Base-by-base conservation (phyloP, 1,284 basidiomycete species). In the Ceratobasidium sp. region DNA sequence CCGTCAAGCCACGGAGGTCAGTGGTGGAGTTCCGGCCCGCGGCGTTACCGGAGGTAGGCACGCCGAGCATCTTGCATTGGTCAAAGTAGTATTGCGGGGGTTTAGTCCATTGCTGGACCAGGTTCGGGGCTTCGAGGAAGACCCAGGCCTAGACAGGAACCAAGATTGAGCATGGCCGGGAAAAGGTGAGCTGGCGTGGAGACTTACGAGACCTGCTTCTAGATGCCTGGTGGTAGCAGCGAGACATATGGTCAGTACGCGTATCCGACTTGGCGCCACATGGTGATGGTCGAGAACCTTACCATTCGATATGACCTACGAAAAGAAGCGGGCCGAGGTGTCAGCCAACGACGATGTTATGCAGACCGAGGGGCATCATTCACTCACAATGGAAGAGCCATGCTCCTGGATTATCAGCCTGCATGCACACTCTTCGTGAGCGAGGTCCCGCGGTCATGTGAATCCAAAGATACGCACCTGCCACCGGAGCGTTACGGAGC, bases 341-440 rank as follows among this genome's bases (percentile, higher is more conserved):
- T 19, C n/a, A 16, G 39, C 58, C 37, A 43, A 22, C 22, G 43
- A 7, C 22, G 14, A n/a, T 37, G n/a, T 11, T 27, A 29, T 16
- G 13, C 39, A 16, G 29, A n/a, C 24, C 24, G 27, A 24, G 41
- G 16, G 31, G 61, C 29, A 31, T 56, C n/a, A 46, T 31, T 29
- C 24, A 48, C 71, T 41, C 62, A 74, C 93, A 93, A 81, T 89
- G 92, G 80, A 94, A 88, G 77, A 94, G 82, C 93, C 94, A 95
- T 1, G 86, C 88, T 5, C 94, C 94, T 0, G 94, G 94, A 81
- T 95, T 95, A 79, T 95, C 90, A 0, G 92, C 91, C 66, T 69
- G 27, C 54, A 58, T 64, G 39, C 24, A 22, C 24, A 27, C 37
- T 46, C 7, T 54, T 48, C 41, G 41, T 56, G 29, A 69, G 41